Base-by-base conservation (phyloP, 2,329 filamentous ascomycete genomes). In the Ascocoryne sarcoides region DNA sequence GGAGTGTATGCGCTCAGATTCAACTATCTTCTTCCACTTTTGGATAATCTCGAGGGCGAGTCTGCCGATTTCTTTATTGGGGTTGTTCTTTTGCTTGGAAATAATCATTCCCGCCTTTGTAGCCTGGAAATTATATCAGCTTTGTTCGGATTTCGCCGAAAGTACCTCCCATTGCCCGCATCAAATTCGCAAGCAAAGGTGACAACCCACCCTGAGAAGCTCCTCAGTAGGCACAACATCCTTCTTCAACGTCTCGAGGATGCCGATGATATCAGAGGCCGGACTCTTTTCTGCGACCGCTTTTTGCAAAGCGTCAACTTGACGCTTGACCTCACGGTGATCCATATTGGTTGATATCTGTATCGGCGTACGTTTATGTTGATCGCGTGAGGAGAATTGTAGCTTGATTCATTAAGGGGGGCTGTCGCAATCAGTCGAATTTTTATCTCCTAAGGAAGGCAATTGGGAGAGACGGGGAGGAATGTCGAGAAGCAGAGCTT, bases 51-150 rank as follows among this genome's bases (percentile, higher is more conserved):
- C 84, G 44, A 75, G 72, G 3, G 92, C 88, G 32, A 85, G 70
- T 37, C 77, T 75, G 34, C 82, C 79, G 52, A 96, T 82, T 32
- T 89, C 79, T 62, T 85, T 88, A 69, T 93, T 83, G 42, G 79
- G 63, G 62, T 93, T 88, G 45, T 83, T 65, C 39, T 79, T 72
- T 37, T 82, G 76, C 61, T 88, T 90, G 62, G 89, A 90, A 48
- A 96, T 84, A 37, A 83, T 79, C 50, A 95, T 82, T 54, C 92
- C 92, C 37, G 94, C 90, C 54, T 83, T 84, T n/a, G 90, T 96
- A 31, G 83, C 72, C 79, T 82, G 41, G 12, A 34, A 15, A 38
- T 18, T 31, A 19, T 32, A 38, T 49, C 30, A 51, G 40, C 23
- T 12, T n/a, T n/a, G n/a, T n/a, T n/a, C n/a, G n/a, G n/a, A n/a